Evolutionary conservation across 2,329 filamentous ascomycete genomes (phyloP).

Genomic region (Alternaria arbusti): DNA sequence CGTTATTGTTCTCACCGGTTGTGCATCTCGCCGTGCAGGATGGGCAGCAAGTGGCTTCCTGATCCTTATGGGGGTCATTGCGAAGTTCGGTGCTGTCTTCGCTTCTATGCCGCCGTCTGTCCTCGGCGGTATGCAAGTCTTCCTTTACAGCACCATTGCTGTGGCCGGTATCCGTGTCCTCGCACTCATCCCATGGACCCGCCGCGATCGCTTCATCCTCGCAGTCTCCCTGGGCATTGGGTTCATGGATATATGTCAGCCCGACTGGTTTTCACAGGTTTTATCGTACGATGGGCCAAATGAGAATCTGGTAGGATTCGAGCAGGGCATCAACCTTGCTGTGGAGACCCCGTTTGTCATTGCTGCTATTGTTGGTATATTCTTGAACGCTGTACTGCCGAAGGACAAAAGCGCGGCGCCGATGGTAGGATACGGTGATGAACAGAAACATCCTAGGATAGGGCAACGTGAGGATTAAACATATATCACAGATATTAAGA

Average conservation of each 20-base stretch:
- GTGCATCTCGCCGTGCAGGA: slow-evolving; percentile 35
- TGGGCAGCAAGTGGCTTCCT: slow-evolving; percentile 37
- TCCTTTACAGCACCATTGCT: slow-evolving; percentile 36
- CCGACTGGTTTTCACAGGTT: slow-evolving; percentile 49
- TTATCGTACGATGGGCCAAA: slow-evolving; percentile 48
- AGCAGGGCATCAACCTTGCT: slow-evolving; percentile 51
- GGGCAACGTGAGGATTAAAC: slow-evolving; percentile 6
- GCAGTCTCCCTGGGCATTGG: slow-evolving; percentile 33
- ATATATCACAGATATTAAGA: not conserved
- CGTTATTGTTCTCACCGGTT: slow-evolving; percentile 37
- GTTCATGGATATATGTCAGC: slow-evolving; percentile 50
- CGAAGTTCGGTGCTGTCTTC: slow-evolving; percentile 39
- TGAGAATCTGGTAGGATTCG: slow-evolving; percentile 48
- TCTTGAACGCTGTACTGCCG: slow-evolving; percentile 53
- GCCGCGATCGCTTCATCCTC: slow-evolving; percentile 37
- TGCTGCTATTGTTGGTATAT: slow-evolving; percentile 45
- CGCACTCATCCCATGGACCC: slow-evolving; percentile 34
- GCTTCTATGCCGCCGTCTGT: slow-evolving; percentile 47
- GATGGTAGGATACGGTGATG: slow-evolving; percentile 11
- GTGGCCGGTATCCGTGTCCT: slow-evolving; percentile 37
- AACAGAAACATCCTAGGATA: slow-evolving; percentile 13
- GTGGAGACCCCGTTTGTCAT: slow-evolving; percentile 54
- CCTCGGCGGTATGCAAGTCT: slow-evolving; percentile 55
- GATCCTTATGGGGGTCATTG: slow-evolving; percentile 35
- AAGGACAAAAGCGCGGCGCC: slow-evolving; percentile 27